Evolutionary conservation across 768 basidiomycete species (phyloP), one percentile per base, ranked within the genome.

Genomic region (Rhizopogon vinicolor): DNA sequence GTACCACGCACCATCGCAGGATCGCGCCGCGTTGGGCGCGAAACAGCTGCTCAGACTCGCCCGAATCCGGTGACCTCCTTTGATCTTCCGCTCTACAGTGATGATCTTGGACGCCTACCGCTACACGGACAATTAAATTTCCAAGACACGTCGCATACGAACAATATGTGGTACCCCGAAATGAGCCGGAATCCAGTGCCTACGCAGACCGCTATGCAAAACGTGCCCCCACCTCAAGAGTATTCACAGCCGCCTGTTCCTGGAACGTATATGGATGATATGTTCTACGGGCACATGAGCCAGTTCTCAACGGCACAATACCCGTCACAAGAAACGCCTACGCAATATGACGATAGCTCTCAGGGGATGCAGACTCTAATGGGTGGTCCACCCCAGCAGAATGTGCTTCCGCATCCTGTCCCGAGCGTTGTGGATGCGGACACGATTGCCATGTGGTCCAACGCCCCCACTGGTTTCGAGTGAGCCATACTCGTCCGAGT

Each of bases 361-460:
- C 51, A 44, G 28, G 51, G 29, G n/a, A 10, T 52, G 31, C 51
- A 52, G 19, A 33, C 16, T 18, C 2, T 52, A 6, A 3, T 49
- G 14, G 43, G 48, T 8, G 52, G 37, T 31, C 43, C 28, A 39
- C 51, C 33, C 3, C 42, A 31, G 7, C 42, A 29, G 7, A 49
- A 49, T 49, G 48, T 49, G 35, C 48, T 49, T 37, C 29, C 25
- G 10, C 46, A 49, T 22, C 14, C 46, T 35, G 46, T 35, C 3
- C 33, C 56, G 57, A 53, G 41, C 56, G 35, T 55, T 57, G 68
- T 78, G 65, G 78, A 84, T 59, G 68, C 71, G 53, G 79, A 81
- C 53, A 78, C 78, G 44, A 75, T 85, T 60, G 73, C 75, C 13
- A 82, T 85, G 79, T 87, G 84, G 85, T 81, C 82, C 10, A 75